phyloP scores from a whole-genome alignment of 2,329 filamentous ascomycete species.

The Botryosphaeria dothidea region DNA sequence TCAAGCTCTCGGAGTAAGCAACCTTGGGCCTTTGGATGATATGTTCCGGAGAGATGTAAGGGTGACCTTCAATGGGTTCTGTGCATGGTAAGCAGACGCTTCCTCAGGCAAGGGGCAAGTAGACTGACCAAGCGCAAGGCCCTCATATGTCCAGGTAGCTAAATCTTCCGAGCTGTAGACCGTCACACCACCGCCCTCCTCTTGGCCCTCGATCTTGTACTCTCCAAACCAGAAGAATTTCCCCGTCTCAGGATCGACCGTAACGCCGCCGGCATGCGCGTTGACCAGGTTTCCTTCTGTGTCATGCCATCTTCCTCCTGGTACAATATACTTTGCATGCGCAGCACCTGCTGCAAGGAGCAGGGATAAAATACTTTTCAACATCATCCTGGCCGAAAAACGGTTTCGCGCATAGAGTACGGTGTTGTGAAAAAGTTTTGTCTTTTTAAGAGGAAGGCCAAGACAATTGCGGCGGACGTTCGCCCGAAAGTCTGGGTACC shows the following conservation, averaged over 20 bases:
- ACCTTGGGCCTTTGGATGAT: slow-evolving; percentile 67
- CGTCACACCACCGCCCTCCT: slow-evolving; percentile 61
- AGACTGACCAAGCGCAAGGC: slow-evolving; percentile 54
- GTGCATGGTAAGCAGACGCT: not conserved
- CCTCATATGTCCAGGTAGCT: slow-evolving; percentile 60
- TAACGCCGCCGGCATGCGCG: slow-evolving; percentile 61
- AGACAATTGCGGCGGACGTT: slow-evolving; percentile 1
- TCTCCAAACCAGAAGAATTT: slow-evolving; percentile 65
- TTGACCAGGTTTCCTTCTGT: slow-evolving; percentile 62
- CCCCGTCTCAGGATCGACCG: slow-evolving; percentile 52
- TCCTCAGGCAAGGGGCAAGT: not conserved
- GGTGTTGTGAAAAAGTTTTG: not conserved
- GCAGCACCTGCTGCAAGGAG: not conserved
- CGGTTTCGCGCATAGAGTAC: not conserved
- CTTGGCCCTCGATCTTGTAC: slow-evolving; percentile 59
- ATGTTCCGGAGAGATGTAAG: slow-evolving; percentile 55
- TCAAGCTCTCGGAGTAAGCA: slow-evolving; percentile 55
- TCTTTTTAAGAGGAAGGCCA: not conserved
- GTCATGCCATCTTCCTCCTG: slow-evolving; percentile 62
- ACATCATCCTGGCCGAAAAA: not conserved
- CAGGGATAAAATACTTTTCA: not conserved
- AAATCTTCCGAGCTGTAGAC: slow-evolving; percentile 64
- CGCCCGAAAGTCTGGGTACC: not conserved
- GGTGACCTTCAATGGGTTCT: slow-evolving; percentile 56
- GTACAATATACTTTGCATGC: slow-evolving; percentile 60